phyloP scores from a whole-genome alignment of 306 rosid genomes.

The Dryas drummondii region DNA sequence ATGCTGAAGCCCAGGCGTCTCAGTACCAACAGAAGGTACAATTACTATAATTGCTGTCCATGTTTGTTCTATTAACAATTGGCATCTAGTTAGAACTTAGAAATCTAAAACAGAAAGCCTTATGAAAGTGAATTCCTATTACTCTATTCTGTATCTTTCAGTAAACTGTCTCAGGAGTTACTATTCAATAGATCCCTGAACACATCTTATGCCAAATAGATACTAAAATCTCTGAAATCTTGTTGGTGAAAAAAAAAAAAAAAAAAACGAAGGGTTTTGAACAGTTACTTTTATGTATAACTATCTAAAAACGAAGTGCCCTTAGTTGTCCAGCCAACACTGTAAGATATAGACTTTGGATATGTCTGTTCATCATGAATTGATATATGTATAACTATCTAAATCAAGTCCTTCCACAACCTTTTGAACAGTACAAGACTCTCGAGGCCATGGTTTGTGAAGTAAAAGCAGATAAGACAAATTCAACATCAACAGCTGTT shows the following conservation, averaged over 20 bases:
- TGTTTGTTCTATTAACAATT: neutral
- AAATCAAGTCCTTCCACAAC: slow-evolving; percentile 26
- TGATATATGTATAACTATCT: neutral
- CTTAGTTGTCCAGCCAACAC: too few species aligned
- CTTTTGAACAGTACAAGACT: slow-evolving; percentile 64
- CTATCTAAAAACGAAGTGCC: too few species aligned
- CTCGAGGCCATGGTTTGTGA: slow-evolving; percentile 86
- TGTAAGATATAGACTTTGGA: neutral
- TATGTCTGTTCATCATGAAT: neutral
- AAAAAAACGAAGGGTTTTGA: neutral
- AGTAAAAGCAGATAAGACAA: slow-evolving; percentile 59
- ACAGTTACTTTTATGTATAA: neutral
- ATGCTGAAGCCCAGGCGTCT: slow-evolving; percentile 88
- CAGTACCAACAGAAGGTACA: slow-evolving; percentile 94
- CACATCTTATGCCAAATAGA: neutral
- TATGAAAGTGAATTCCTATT: neutral
- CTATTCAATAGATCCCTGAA: neutral
- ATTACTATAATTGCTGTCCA: slow-evolving; percentile 1
- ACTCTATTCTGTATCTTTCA: neutral
- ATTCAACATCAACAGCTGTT: slow-evolving; percentile 40
- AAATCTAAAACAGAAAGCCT: neutral
- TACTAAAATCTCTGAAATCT: neutral
- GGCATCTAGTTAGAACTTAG: neutral
- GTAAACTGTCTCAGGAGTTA: neutral
- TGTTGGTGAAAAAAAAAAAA: neutral